Evolutionary conservation across 805 yeast species (phyloP), one percentile per base, ranked within the genome.

Genomic region (Metschnikowia koreensis): DNA sequence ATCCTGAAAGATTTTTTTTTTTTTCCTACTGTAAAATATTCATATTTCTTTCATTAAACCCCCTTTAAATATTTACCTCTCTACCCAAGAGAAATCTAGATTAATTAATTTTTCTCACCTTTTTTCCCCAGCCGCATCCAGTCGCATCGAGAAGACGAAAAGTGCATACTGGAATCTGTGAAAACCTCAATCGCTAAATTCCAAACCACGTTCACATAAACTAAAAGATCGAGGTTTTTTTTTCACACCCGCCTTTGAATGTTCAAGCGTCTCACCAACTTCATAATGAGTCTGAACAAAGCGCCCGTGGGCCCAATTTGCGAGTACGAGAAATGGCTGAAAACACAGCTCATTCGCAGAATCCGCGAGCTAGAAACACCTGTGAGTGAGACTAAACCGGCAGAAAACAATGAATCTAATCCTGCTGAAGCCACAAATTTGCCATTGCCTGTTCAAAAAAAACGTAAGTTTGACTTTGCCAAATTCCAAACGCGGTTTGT

Each of bases 401-500:
- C 22, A 16, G 16, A 29, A 22, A 11, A 39, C 39, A 31, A 31
- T 31, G 34, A 31, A 10, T 2, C 3, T 34, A 15, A 7, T 11
- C 2, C 12, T 9, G 27, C 15, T 31, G 41, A 17, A 7, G 22
- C 9, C 38, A 37, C 15, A 11, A 37, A 8, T 22, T 16, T 3
- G 13, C 11, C 17, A 15, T 28, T n/a, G 7, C 16, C 39, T 29
- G 47, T 29, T 3, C 41, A 38, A 41, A 59, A 60, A 55, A 60
- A 55, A 34, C 70, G 63, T 58, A 66, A 60, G 22, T 82, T 91
- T 65, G 93, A 89, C 60, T 87, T 87, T 58, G 70, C 82, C 13
- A 84, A 82, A 55, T 81, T 81, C 61, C 57, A 73, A 10, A 81
- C 82, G 1, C 74, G 99, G 50, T 81, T 81, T 54, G 79, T 94